Evolutionary conservation across 164 flowering plant species (phyloP).

Genomic region (Umbilicus rupestris): DNA sequence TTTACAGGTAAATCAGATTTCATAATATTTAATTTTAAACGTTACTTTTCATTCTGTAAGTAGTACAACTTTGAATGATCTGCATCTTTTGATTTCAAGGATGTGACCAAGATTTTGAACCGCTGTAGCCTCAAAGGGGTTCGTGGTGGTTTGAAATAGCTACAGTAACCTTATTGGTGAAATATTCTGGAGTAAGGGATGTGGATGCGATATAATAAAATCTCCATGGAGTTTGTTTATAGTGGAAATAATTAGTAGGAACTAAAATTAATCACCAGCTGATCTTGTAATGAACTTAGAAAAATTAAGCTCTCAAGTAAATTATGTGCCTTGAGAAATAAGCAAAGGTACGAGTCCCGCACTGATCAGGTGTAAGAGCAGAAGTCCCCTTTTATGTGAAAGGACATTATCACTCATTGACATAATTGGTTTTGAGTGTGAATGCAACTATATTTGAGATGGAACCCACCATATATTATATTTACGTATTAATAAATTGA

Average conservation of each 20-base stretch:
- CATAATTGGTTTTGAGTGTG: no score
- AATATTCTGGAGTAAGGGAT: not conserved
- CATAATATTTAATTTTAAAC: not conserved
- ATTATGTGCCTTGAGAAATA: not conserved
- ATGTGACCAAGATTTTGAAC: not conserved
- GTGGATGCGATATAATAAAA: not conserved
- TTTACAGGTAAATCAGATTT: constrained; percentile 50
- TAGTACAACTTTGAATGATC: not conserved
- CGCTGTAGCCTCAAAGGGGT: no score
- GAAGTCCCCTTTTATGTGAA: not conserved
- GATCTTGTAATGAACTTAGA: no score
- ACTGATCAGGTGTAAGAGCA: not conserved
- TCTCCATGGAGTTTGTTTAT: not conserved
- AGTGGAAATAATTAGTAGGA: not conserved
- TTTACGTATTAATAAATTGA: no score
- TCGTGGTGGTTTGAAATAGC: no score
- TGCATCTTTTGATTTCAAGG: not conserved
- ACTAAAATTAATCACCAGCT: not conserved
- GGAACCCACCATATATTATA: no score
- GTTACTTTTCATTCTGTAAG: not conserved
- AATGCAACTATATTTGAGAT: no score
- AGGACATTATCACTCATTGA: no score
- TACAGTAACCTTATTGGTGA: not conserved
- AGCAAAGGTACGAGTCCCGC: not conserved
- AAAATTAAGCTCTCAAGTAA: not conserved